phyloP scores from a whole-genome alignment of 2,329 filamentous ascomycete species.

The Hymenoscyphus repandus region DNA sequence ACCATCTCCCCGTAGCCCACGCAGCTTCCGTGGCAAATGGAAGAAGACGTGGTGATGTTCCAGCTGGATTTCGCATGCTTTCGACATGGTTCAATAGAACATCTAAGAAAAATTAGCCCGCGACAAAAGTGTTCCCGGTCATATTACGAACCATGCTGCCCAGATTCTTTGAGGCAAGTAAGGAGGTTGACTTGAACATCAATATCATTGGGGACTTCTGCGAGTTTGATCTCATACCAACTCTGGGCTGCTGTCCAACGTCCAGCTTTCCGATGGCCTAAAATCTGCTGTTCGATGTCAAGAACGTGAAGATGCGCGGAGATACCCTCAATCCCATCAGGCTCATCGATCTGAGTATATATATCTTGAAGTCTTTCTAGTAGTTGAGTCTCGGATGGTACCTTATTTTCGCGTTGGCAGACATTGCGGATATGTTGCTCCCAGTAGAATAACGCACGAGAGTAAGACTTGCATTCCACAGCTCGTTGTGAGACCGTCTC shows the following conservation, averaged over 20 bases:
- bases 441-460: conserved; percentile 87
- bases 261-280: conserved; percentile 88
- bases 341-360: conserved; percentile 96
- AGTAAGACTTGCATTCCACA: conserved; percentile 90
- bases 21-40: conserved; percentile 87
- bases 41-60: conserved; percentile 58
- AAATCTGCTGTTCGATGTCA: conserved; percentile 88
- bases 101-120: conserved; percentile 45
- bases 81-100: conserved; percentile 83
- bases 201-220: conserved; percentile 68
- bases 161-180: conserved; percentile 88
- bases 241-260: conserved; percentile 92
- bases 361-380: conserved; percentile 83
- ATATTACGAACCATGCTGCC: conserved; percentile 69
- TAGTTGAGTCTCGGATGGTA: conserved; percentile 48
- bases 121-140: conserved; percentile 9
- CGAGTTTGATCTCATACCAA: conserved; percentile 91
- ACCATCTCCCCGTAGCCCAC: conserved; percentile 84
- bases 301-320: conserved; percentile 79
- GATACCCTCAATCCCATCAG: conserved; percentile 92
- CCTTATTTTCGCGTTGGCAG: conserved; percentile 12
- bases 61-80: conserved; percentile 51
- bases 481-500: conserved; percentile 75
- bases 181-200: conserved; percentile 80
- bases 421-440: conserved; percentile 76